Evolutionary conservation across 805 yeast genomes (phyloP).

Genomic region (Sungouiozyma ichnusensis): DNA sequence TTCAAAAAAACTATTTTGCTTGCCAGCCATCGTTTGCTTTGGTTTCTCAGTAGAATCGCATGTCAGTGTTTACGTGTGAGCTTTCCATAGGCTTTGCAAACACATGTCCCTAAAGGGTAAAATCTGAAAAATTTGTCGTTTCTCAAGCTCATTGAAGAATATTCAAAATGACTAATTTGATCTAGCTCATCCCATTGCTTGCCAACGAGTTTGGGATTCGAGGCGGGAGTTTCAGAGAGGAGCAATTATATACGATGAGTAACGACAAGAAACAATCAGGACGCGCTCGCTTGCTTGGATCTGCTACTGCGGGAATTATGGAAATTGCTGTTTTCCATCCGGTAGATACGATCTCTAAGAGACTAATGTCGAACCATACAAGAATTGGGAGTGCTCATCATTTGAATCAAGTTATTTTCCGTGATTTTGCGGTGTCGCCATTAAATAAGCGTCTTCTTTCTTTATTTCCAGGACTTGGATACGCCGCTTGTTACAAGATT

Average conservation of each 20-base stretch:
- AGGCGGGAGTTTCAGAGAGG: neutral
- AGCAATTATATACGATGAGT: constrained; percentile 3
- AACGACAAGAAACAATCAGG: constrained; percentile 77
- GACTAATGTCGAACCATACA: constrained; percentile 78
- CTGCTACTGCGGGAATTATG: constrained; percentile 95
- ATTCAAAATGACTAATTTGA: neutral
- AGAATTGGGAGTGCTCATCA: constrained; percentile 52
- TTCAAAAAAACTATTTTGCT: too few relatives aligned
- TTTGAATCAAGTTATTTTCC: constrained; percentile 79
- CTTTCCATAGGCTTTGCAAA: neutral
- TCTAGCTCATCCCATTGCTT: too few relatives aligned
- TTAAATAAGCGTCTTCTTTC: constrained; percentile 64
- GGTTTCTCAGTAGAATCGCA: too few relatives aligned
- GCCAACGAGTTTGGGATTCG: too few relatives aligned
- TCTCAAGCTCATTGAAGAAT: neutral
- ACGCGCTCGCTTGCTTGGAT: constrained; percentile 82
- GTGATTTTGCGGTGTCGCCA: constrained; percentile 65
- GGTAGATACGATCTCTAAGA: constrained; percentile 93
- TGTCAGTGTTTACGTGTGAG: too few relatives aligned
- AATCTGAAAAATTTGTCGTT: neutral
- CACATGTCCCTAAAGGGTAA: neutral
- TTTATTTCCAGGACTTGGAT: constrained; percentile 94
- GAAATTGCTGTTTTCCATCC: constrained; percentile 98
- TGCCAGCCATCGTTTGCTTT: too few relatives aligned
- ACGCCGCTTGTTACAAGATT: constrained; percentile 94